These are phyloP conservation scores for Porcisia deanei DNA, from an alignment of 208 protist species.

Conservation along the genomic window DNA sequence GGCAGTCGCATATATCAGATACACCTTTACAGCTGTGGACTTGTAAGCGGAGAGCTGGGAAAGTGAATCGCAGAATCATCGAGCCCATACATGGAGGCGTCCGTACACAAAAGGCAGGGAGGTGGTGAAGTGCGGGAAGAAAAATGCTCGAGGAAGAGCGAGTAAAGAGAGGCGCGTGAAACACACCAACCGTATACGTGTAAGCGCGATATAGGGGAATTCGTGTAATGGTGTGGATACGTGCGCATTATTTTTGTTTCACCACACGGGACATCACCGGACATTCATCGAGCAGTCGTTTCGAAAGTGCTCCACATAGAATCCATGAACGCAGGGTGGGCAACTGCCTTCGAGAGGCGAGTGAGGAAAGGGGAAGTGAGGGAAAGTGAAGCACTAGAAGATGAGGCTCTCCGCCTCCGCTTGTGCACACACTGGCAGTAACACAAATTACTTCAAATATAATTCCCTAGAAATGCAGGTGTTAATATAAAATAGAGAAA, in stretches of 20 bases:
- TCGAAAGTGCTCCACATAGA: not conserved
- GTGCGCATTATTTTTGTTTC: not conserved
- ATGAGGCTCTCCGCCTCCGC: not conserved
- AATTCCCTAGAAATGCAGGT: not conserved
- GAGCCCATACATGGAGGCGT: not conserved
- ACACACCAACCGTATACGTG: no score
- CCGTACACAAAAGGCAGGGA: not conserved
- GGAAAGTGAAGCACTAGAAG: not conserved
- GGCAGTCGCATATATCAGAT: not conserved
- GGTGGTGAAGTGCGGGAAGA: not conserved
- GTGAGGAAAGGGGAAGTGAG: not conserved
- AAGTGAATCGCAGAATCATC: not conserved
- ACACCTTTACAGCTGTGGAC: not conserved
- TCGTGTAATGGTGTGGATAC: not conserved
- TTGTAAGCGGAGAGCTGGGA: not conserved
- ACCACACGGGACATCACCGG: not conserved
- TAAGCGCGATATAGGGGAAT: not conserved
- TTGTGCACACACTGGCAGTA: not conserved
- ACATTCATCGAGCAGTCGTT: not conserved
- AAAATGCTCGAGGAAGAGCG: not conserved
- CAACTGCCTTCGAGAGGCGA: not conserved
- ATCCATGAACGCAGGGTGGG: not conserved
- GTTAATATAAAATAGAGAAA: not conserved
- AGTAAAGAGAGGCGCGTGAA: not conserved
- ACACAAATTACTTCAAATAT: not conserved